phyloP scores from a whole-genome alignment of 768 basidiomycete genomes.

The Cystobasidiopsis lactophilus region DNA sequence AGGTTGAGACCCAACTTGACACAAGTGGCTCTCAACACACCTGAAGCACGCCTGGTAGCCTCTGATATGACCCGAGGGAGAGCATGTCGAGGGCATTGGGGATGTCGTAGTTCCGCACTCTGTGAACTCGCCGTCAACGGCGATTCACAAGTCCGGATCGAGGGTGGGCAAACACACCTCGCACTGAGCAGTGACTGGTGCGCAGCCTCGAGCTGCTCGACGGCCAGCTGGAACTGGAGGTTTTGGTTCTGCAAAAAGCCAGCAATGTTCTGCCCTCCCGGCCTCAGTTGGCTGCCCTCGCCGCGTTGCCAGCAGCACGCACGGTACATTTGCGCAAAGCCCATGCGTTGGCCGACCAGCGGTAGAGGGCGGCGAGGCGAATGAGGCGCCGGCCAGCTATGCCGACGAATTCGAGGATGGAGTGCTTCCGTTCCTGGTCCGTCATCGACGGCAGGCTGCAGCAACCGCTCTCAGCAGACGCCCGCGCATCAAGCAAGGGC shows the following conservation, averaged over 20 bases:
- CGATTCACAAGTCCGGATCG: background rate
- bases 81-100: slow-evolving; percentile 76
- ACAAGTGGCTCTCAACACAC: slow-evolving; percentile 27
- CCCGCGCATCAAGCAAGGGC: too few species aligned
- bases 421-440: slow-evolving; percentile 44
- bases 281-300: background rate
- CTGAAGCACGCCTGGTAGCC: slow-evolving; percentile 62
- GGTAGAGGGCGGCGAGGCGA: slow-evolving; percentile 62
- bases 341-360: slow-evolving; percentile 51
- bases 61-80: slow-evolving; percentile 60
- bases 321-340: slow-evolving; percentile 15
- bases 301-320: background rate
- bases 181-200: slow-evolving; percentile 53
- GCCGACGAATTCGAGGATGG: slow-evolving; percentile 72
- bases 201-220: slow-evolving; percentile 40
- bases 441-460: slow-evolving; percentile 15
- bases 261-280: slow-evolving; percentile 45
- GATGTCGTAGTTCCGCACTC: slow-evolving; percentile 80
- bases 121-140: slow-evolving; percentile 21
- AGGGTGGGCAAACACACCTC: slow-evolving; percentile 32
- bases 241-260: slow-evolving; percentile 71
- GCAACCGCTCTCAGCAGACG: too few species aligned
- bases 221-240: slow-evolving; percentile 51
- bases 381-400: slow-evolving; percentile 72
- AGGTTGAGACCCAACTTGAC: background rate